These are phyloP conservation scores for Leccinellum albellum DNA, from an alignment of 768 basidiomycete genomes.

Conservation along the genomic window DNA sequence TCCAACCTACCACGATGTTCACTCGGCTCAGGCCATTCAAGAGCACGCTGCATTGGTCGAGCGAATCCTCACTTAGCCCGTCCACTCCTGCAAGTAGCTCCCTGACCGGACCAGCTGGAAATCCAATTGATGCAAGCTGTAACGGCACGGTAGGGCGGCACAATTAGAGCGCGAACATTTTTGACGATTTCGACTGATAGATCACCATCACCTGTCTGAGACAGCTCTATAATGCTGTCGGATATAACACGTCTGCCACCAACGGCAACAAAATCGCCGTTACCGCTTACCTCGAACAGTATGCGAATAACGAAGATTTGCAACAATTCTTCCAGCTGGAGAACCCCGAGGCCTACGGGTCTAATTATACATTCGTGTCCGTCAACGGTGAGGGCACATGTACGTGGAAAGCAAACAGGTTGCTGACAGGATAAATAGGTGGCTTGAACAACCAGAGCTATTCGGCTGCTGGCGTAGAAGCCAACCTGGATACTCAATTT, in stretches of 20 bases:
- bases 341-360: slow-evolving; percentile 44
- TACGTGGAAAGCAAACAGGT: not conserved
- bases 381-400: slow-evolving; percentile 44
- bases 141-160: slow-evolving; percentile 29
- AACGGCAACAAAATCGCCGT: slow-evolving; percentile 51
- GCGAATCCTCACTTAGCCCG: slow-evolving; percentile 1
- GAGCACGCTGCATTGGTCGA: slow-evolving; percentile 37
- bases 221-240: slow-evolving; percentile 52
- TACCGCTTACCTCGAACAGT: slow-evolving; percentile 52
- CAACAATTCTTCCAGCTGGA: slow-evolving; percentile 48
- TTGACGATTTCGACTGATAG: slow-evolving; percentile 3
- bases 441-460: slow-evolving; percentile 57
- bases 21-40: slow-evolving; percentile 42
- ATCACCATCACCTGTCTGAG: slow-evolving; percentile 53
- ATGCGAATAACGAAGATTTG: slow-evolving; percentile 51
- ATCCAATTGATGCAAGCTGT: slow-evolving; percentile 45
- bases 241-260: slow-evolving; percentile 40
- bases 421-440: slow-evolving; percentile 35
- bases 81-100: slow-evolving; percentile 1
- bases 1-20: slow-evolving; percentile 74
- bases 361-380: slow-evolving; percentile 50
- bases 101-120: slow-evolving; percentile 32
- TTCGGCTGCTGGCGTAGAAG: slow-evolving; percentile 56
- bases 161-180: not conserved
- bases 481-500: slow-evolving; percentile 65